phyloP scores from a whole-genome alignment of 164 flowering plant species.

The Chimonanthus salicifolius region DNA sequence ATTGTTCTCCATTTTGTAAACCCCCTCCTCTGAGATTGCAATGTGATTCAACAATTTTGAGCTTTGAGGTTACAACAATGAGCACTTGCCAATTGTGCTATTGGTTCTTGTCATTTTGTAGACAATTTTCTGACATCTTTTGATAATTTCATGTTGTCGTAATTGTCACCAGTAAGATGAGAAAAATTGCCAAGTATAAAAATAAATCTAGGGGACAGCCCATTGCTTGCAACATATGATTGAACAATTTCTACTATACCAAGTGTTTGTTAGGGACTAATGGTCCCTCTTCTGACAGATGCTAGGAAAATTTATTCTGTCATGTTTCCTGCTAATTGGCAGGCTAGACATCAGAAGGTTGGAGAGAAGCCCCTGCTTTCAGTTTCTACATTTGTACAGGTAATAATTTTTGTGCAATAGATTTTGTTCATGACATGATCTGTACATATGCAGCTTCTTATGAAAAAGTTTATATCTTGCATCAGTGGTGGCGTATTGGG shows the following conservation, averaged over 20 bases:
- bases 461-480: not conserved
- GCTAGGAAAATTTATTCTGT: not conserved
- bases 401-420: constrained; percentile 10
- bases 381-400: constrained; percentile 76
- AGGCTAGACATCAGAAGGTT: constrained; percentile 83
- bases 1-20: too few species aligned
- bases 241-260: too few species aligned
- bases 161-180: not conserved
- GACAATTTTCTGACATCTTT: not conserved
- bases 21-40: too few species aligned
- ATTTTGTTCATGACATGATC: not conserved
- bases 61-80: too few species aligned
- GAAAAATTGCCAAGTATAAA: too few species aligned
- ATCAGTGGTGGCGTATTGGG: not conserved
- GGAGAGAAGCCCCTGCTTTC: constrained; percentile 95
- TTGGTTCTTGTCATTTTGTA: too few species aligned
- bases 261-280: not conserved
- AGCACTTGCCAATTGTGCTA: too few species aligned
- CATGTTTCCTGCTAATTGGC: constrained; percentile 16
- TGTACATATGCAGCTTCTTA: not conserved
- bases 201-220: too few species aligned
- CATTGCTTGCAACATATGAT: too few species aligned
- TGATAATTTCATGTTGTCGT: not conserved
- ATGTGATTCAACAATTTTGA: too few species aligned
- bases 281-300: not conserved